Evolutionary conservation across 1,284 basidiomycete genomes (phyloP), one percentile per base, ranked within the genome.

Genomic region (Ustilago shanxiensis): DNA sequence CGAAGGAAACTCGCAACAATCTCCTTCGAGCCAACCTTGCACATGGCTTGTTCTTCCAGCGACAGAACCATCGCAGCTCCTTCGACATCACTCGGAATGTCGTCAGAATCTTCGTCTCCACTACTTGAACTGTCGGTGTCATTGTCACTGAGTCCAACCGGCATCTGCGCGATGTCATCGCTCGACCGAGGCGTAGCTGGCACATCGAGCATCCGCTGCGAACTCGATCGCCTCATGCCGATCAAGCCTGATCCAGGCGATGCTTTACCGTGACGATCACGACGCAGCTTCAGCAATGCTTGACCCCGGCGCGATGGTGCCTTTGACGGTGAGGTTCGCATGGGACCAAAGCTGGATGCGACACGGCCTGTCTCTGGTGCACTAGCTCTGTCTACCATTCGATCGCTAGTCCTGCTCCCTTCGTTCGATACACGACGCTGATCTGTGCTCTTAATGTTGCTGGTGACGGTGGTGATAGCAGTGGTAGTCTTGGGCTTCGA

Each of bases 131-230:
- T 47, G 2, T 45, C 71, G 51, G 61, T 65, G 22, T 68, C 64
- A 24, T 62, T 60, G 9, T 67, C 65, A 18, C 22, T 47, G 33
- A 65, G 39, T 16, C 20, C 59, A 26, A 58, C 65, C 6, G 64
- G 33, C 33, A 62, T 29, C 24, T 28, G 22, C 11, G 65, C 44
- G 10, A 72, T 44, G 16, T 68, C 73, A 41, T 76, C 73, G 47
- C 68, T 68, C 41, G 73, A 76, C 51, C 73, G 64, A 2, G 73
- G 73, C 35, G 73, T 76, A n/a, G 47, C 55, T n/a, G 68, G 57
- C 10, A 14, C 44, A 4, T 72, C 68, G n/a, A 56, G 8, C 37
- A 31, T 26, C 5, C 61, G 52, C 13, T 66, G 53, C 14, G 51
- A 51, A 45, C 69, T 63, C 2, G 54, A n/a, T 9, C 56, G 49